Evolutionary conservation across 495 filamentous ascomycete genomes (phyloP).

Genomic region (Lentithecium fluviatile): DNA sequence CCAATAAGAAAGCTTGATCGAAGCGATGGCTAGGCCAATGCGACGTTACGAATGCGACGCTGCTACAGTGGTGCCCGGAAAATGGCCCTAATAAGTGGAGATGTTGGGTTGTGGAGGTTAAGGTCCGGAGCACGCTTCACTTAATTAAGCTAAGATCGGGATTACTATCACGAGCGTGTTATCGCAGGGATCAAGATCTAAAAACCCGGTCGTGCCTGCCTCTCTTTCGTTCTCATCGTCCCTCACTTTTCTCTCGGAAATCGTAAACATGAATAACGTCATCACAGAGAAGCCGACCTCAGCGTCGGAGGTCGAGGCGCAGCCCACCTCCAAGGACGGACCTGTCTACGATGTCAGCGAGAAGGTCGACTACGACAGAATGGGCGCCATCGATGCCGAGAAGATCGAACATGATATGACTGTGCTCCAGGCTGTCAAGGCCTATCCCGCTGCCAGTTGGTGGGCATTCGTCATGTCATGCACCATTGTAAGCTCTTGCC

Average conservation of each 20-base stretch:
- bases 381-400: slow-evolving; percentile 50
- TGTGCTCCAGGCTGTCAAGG: slow-evolving; percentile 50
- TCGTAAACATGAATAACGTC: slow-evolving; percentile 50
- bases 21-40: slow-evolving; percentile 9
- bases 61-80: too few species aligned
- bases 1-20: slow-evolving; percentile 13
- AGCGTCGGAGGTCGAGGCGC: slow-evolving; percentile 47
- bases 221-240: slow-evolving; percentile 19
- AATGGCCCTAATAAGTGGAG: slow-evolving; percentile 13
- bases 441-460: slow-evolving; percentile 50
- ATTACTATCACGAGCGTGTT: neutral
- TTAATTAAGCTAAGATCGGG: slow-evolving; percentile 7
- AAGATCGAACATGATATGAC: slow-evolving; percentile 50
- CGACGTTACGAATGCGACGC: too few species aligned
- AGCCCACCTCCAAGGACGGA: slow-evolving; percentile 38
- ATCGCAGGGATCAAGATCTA: slow-evolving; percentile 11
- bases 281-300: slow-evolving; percentile 44
- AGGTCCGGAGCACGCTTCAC: slow-evolving; percentile 12
- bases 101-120: slow-evolving; percentile 13
- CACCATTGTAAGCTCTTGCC: slow-evolving; percentile 51
- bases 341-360: slow-evolving; percentile 48
- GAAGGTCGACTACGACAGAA: slow-evolving; percentile 50
- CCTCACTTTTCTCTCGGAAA: slow-evolving; percentile 35
- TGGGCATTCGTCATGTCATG: slow-evolving; percentile 56
- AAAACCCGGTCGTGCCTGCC: slow-evolving; percentile 16